Evolutionary conservation across 2,329 filamentous ascomycete species (phyloP).

Genomic region (Fusarium poae): DNA sequence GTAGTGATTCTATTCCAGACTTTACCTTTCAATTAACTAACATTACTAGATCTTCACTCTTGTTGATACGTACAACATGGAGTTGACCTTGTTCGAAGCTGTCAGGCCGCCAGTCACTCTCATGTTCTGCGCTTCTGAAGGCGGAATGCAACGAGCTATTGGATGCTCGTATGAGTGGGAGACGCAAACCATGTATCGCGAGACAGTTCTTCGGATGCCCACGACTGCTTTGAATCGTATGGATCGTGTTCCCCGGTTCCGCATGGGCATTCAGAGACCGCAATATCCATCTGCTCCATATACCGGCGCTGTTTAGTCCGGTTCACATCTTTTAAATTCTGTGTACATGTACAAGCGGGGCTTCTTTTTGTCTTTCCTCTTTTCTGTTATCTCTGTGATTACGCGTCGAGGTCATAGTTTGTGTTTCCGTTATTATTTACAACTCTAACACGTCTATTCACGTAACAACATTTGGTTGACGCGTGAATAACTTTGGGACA

Average conservation of each 20-base stretch:
- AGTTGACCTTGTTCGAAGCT: conserved; percentile 53
- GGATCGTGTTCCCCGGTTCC: conserved; percentile 45
- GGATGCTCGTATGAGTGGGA: conserved; percentile 49
- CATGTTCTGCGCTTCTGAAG: conserved; percentile 49
- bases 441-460: neutral
- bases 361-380: neutral
- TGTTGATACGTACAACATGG: conserved; percentile 55
- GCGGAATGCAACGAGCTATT: conserved; percentile 48
- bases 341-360: neutral
- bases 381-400: too few species aligned
- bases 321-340: neutral
- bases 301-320: conserved; percentile 22
- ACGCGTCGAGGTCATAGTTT: neutral
- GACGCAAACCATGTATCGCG: conserved; percentile 47
- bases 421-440: neutral
- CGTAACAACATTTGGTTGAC: neutral
- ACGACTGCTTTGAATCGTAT: conserved; percentile 46
- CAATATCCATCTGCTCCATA: conserved; percentile 38
- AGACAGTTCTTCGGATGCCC: conserved; percentile 46
- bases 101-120: conserved; percentile 45
- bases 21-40: conserved; percentile 1
- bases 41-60: conserved; percentile 52
- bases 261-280: conserved; percentile 45
- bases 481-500: neutral
- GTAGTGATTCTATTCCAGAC: neutral